A percentile compares a stretch with the other conserved stretches of the same genome.
These are phyloP conservation scores for Lactarius sanguifluus DNA, from an alignment of 768 basidiomycete species.

Conservation along the genomic window DNA sequence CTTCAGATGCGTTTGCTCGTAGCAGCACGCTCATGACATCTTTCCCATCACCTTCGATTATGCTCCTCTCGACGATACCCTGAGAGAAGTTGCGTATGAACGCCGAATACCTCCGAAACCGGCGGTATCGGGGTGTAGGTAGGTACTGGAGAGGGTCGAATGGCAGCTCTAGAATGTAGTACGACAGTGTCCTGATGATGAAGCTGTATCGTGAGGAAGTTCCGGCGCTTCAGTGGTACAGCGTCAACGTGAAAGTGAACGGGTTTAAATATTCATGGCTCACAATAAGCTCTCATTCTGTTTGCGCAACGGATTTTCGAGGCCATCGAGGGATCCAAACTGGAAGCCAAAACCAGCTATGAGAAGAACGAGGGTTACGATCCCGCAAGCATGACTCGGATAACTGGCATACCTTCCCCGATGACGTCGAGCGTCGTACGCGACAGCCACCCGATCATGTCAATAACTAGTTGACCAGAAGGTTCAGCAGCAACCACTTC, in stretches of 20 bases:
- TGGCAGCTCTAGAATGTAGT: constrained; percentile 22
- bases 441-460: constrained; percentile 31
- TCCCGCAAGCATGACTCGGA: no score
- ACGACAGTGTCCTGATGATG: constrained; percentile 25
- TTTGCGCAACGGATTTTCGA: constrained; percentile 29
- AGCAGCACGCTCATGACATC: constrained; percentile 32
- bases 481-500: constrained; percentile 14
- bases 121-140: constrained; percentile 21
- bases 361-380: not conserved
- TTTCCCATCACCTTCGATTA: constrained; percentile 20
- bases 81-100: constrained; percentile 21
- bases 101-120: constrained; percentile 16
- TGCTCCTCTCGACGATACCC: constrained; percentile 19
- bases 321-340: constrained; percentile 31
- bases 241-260: not conserved
- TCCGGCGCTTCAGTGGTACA: not conserved
- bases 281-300: constrained; percentile 34
- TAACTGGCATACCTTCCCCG: constrained; percentile 29
- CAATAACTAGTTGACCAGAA: constrained; percentile 11
- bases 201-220: constrained; percentile 6
- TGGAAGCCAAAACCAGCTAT: constrained; percentile 34
- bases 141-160: constrained; percentile 24
- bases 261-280: not conserved
- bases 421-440: constrained; percentile 34
- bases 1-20: constrained; percentile 29